A percentile compares a stretch with the other conserved stretches of the same genome.
These are phyloP conservation scores for Vigna hirtella DNA, from an alignment of 306 rosid species.

Conservation along the genomic window DNA sequence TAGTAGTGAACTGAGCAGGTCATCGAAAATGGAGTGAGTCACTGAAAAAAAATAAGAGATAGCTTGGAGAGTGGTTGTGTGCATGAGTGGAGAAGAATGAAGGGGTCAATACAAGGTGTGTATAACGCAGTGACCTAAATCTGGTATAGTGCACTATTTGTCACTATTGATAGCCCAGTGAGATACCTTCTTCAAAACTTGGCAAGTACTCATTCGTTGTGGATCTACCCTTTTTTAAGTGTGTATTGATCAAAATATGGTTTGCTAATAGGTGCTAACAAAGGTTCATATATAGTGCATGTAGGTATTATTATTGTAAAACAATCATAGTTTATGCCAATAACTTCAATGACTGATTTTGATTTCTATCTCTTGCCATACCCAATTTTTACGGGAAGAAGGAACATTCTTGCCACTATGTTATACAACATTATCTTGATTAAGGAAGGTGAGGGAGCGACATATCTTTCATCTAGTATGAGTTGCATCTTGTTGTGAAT, in stretches of 20 bases:
- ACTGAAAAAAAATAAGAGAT: neutral
- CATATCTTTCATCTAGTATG: neutral
- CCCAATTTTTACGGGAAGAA: neutral
- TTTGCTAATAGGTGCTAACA: neutral
- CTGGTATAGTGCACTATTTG: neutral
- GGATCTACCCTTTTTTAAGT: too few relatives aligned
- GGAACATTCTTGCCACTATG: neutral
- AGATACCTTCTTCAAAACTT: neutral
- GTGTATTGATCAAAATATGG: too few relatives aligned
- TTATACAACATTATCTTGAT: conserved; percentile 1
- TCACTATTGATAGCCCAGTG: neutral
- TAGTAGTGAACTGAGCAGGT: neutral
- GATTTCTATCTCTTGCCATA: conserved; percentile 12
- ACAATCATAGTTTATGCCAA: conserved; percentile 15
- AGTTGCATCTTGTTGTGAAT: neutral
- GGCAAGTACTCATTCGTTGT: conserved; percentile 2
- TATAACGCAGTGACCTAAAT: too few relatives aligned
- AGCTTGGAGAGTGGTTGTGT: neutral
- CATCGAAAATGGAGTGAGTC: neutral
- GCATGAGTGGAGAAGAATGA: neutral
- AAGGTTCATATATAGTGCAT: conserved; percentile 23
- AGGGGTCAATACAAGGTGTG: neutral
- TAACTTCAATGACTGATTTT: conserved; percentile 26
- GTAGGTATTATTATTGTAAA: neutral
- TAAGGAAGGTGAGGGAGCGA: conserved; percentile 5